Percentiles rank a stretch among this genome's conserved stretches.
These are phyloP conservation scores for Trichophyton simii DNA, from an alignment of 2,329 filamentous ascomycete genomes.

Conservation along the genomic window DNA sequence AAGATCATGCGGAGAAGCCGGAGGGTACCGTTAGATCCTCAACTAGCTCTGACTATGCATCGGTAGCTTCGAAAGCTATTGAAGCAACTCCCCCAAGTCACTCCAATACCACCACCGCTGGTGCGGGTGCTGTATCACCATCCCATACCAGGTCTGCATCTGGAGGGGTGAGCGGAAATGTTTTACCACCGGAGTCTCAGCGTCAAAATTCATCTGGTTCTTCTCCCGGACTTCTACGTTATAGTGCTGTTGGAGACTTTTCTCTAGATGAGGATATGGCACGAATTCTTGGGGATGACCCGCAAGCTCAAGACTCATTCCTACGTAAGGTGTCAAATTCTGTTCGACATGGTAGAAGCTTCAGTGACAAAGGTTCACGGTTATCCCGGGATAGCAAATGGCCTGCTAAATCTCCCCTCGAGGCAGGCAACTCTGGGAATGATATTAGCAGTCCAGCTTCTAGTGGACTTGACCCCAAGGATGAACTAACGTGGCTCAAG, in stretches of 20 bases:
- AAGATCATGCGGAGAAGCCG: constrained; percentile 13
- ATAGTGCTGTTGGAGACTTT: constrained; percentile 71
- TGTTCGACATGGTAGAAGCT: constrained; percentile 82
- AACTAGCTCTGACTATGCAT: neutral
- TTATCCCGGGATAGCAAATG: constrained; percentile 52
- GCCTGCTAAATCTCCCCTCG: constrained; percentile 52
- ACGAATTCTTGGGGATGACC: constrained; percentile 65
- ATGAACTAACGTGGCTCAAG: constrained; percentile 53
- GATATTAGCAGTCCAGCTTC: constrained; percentile 64
- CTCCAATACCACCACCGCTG: neutral
- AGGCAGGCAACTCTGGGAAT: constrained; percentile 35
- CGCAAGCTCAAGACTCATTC: constrained; percentile 55
- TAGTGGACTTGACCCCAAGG: constrained; percentile 41
- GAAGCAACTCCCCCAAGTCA: constrained; percentile 8
- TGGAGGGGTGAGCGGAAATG: neutral
- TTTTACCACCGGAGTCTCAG: constrained; percentile 4
- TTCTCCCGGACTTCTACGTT: constrained; percentile 58
- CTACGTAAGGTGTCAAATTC: constrained; percentile 84
- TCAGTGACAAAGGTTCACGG: constrained; percentile 55
- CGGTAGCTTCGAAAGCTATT: neutral
- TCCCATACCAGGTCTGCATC: constrained; percentile 10
- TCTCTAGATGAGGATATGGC: constrained; percentile 94
- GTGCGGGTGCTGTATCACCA: neutral
- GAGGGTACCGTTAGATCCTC: constrained; percentile 3
- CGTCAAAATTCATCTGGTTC: constrained; percentile 34